Conservation (phyloP, 768 basidiomycete species). For the Suillus fuscotomentosus region DNA sequence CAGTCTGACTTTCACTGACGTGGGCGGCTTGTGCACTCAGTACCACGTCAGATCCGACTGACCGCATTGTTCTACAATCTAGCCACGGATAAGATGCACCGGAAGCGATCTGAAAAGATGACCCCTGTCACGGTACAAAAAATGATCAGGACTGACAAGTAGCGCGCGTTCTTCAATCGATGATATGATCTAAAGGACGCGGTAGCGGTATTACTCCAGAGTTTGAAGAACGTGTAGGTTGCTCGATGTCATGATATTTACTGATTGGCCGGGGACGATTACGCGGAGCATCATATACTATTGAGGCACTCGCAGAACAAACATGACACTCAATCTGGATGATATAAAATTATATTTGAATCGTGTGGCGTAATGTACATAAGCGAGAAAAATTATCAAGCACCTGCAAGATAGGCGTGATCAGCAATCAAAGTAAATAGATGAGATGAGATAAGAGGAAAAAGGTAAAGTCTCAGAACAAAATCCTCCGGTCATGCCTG, state of each 20-base stretch:
- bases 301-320: not conserved
- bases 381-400: not conserved
- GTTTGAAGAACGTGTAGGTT: too few species aligned
- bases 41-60: not conserved
- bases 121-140: too few species aligned
- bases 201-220: too few species aligned
- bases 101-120: too few species aligned
- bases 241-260: not conserved
- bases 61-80: not conserved
- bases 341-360: not conserved
- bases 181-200: too few species aligned
- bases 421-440: not conserved
- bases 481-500: conserved; percentile 10
- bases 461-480: conserved; percentile 9
- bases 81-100: too few species aligned
- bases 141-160: too few species aligned
- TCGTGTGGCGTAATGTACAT: not conserved
- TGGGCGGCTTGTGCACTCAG: not conserved
- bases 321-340: not conserved
- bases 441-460: not conserved
- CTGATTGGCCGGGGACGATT: not conserved
- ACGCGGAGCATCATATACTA: too few species aligned
- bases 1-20: not conserved
- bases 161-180: too few species aligned
- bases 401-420: not conserved